Percentiles rank a stretch among this genome's conserved stretches.
Conservation (phyloP, 768 basidiomycete species). For the Serendipita sp. region DNA sequence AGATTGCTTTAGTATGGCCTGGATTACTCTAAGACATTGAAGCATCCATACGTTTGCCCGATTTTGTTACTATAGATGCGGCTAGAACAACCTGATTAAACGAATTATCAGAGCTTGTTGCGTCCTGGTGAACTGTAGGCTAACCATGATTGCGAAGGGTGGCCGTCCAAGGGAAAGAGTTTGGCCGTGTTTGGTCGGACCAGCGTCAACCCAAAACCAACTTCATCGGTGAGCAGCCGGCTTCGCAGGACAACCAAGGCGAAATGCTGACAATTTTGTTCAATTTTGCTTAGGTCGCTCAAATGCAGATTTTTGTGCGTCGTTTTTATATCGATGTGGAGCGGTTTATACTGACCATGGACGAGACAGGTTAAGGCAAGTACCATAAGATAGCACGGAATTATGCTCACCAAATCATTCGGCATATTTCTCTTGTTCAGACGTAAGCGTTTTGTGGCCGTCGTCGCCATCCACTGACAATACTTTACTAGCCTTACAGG, state of each 20-base stretch:
- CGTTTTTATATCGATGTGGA: neutral
- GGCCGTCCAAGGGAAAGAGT: neutral
- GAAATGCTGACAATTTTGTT: neutral
- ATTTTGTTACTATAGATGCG: constrained; percentile 89
- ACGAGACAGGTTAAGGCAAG: neutral
- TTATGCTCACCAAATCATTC: neutral
- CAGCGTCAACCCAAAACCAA: neutral
- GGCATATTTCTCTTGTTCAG: neutral
- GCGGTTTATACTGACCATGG: neutral
- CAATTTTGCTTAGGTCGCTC: neutral
- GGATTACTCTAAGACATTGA: neutral
- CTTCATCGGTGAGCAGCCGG: neutral
- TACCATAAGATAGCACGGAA: neutral
- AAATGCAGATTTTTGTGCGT: constrained; percentile 61
- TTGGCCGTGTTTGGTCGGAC: neutral
- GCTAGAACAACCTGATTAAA: constrained; percentile 66
- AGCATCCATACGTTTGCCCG: constrained; percentile 67
- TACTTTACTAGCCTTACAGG: constrained; percentile 64
- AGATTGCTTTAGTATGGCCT: neutral
- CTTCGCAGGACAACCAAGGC: neutral
- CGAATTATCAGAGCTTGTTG: neutral
- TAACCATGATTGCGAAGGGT: neutral
- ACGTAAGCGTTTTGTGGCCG: neutral
- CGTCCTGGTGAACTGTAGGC: neutral
- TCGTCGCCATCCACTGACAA: neutral